Evolutionary conservation across 768 basidiomycete genomes (phyloP).

Genomic region (Tylopilus sp.): DNA sequence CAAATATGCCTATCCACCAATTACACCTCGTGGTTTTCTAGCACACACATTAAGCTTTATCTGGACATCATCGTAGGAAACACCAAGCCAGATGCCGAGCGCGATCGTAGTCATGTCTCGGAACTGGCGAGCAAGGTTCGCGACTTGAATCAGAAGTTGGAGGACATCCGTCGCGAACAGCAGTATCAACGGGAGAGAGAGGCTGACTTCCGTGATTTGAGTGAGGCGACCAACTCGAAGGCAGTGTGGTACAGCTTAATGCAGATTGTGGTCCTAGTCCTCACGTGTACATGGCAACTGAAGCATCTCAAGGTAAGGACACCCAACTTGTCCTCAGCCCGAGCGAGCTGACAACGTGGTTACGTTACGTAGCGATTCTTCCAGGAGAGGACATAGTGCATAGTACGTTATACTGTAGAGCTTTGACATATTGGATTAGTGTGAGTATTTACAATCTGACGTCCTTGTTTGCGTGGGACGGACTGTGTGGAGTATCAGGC

Average conservation of each 20-base stretch:
- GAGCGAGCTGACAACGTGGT: background rate
- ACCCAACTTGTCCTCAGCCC: background rate
- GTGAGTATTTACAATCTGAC: background rate
- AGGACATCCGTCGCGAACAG: constrained; percentile 92
- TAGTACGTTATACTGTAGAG: constrained; percentile 6
- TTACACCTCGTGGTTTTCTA: constrained; percentile 84
- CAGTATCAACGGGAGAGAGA: constrained; percentile 98
- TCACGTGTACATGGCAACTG: constrained; percentile 90
- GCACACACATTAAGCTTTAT: constrained; percentile 89
- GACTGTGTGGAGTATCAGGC: background rate
- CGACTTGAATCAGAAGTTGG: constrained; percentile 90
- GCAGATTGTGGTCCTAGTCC: constrained; percentile 81
- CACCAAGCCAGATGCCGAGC: constrained; percentile 81
- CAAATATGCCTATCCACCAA: constrained; percentile 94
- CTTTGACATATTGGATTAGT: constrained; percentile 3
- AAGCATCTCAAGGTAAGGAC: constrained; percentile 78
- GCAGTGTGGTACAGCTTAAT: constrained; percentile 93
- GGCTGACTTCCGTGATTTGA: constrained; percentile 81
- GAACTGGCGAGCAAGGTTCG: constrained; percentile 80
- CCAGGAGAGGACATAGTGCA: constrained; percentile 75
- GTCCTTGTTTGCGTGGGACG: background rate
- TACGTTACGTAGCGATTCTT: constrained; percentile 63
- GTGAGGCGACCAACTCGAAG: constrained; percentile 84
- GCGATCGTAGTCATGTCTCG: constrained; percentile 82
- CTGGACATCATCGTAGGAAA: constrained; percentile 92